Conservation (phyloP, 2,329 filamentous ascomycete genomes). For the Talaromyces funiculosus region DNA sequence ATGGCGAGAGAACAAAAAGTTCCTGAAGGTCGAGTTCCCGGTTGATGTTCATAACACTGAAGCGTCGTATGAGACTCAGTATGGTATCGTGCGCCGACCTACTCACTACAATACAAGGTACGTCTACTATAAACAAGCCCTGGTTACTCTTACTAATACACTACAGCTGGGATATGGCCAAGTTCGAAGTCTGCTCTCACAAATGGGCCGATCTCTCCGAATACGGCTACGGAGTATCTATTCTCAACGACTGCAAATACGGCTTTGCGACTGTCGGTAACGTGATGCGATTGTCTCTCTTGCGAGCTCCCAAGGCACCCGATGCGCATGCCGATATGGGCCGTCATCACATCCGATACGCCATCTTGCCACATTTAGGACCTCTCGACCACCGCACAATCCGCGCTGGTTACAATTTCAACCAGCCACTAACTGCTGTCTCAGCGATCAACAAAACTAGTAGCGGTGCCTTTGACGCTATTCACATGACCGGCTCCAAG, state of each 20-base stretch:
- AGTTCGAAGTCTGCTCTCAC: slow-evolving; percentile 94
- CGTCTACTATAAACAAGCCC: slow-evolving; percentile 15
- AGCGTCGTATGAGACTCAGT: slow-evolving; percentile 92
- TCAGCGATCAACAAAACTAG: slow-evolving; percentile 38
- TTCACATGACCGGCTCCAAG: slow-evolving; percentile 61
- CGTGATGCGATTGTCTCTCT: slow-evolving; percentile 79
- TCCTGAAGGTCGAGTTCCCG: slow-evolving; percentile 97
- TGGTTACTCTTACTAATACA: slow-evolving; percentile 12
- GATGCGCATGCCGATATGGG: slow-evolving; percentile 95
- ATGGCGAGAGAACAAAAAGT: slow-evolving; percentile 95
- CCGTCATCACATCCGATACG: slow-evolving; percentile 78
- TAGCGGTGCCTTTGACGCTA: slow-evolving; percentile 43
- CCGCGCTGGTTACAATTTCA: slow-evolving; percentile 82
- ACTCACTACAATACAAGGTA: slow-evolving; percentile 95
- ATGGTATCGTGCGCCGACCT: slow-evolving; percentile 77
- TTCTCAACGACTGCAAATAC: slow-evolving; percentile 94
- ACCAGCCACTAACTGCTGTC: slow-evolving; percentile 63
- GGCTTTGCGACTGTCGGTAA: slow-evolving; percentile 88
- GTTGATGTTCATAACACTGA: slow-evolving; percentile 87
- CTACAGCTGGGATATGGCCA: slow-evolving; percentile 83
- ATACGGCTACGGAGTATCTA: slow-evolving; percentile 80
- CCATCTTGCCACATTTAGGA: slow-evolving; percentile 78
- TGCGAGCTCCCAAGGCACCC: slow-evolving; percentile 84
- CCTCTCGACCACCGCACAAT: slow-evolving; percentile 67
- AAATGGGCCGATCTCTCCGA: slow-evolving; percentile 90